Conservation (phyloP, 2,329 filamentous ascomycete genomes). For the Botrytis cinerea region DNA sequence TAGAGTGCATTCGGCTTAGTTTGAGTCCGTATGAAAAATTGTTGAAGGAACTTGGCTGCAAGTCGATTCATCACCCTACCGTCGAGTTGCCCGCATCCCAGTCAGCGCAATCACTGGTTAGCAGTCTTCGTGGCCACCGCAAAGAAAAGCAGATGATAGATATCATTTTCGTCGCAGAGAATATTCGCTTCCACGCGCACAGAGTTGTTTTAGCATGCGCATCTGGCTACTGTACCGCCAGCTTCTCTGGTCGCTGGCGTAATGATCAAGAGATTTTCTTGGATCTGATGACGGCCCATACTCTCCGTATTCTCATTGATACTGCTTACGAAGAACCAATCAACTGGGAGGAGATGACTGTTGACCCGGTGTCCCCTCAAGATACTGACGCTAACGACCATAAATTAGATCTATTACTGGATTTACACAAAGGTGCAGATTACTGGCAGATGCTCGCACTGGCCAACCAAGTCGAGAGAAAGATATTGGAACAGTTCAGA, state of each 20-base stretch:
- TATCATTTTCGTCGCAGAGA: neutral
- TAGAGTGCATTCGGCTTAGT: conserved; percentile 32
- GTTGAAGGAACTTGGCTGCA: conserved; percentile 32
- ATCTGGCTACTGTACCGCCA: neutral
- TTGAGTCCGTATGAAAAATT: conserved; percentile 35
- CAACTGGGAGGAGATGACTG: conserved; percentile 23
- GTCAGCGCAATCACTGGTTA: conserved; percentile 16
- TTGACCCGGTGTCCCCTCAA: conserved; percentile 19
- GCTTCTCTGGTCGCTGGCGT: conserved; percentile 6
- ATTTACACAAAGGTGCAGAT: conserved; percentile 35
- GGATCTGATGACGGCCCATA: neutral
- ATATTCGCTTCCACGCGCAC: conserved; percentile 1
- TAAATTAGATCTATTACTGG: conserved; percentile 34
- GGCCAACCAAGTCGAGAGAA: conserved; percentile 31
- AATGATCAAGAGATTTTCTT: neutral
- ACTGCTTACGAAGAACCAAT: conserved; percentile 13
- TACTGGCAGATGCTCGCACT: conserved; percentile 32
- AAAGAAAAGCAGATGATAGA: conserved; percentile 11
- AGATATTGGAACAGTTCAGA: conserved; percentile 29
- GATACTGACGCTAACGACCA: conserved; percentile 22
- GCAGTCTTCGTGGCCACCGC: conserved; percentile 13
- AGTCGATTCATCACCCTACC: conserved; percentile 33
- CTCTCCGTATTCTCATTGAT: conserved; percentile 4
- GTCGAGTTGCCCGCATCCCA: conserved; percentile 21
- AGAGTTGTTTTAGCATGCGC: neutral